phyloP scores from a whole-genome alignment of 192 early-diverging fungal genomes.

The Entomortierella chlamydospora region DNA sequence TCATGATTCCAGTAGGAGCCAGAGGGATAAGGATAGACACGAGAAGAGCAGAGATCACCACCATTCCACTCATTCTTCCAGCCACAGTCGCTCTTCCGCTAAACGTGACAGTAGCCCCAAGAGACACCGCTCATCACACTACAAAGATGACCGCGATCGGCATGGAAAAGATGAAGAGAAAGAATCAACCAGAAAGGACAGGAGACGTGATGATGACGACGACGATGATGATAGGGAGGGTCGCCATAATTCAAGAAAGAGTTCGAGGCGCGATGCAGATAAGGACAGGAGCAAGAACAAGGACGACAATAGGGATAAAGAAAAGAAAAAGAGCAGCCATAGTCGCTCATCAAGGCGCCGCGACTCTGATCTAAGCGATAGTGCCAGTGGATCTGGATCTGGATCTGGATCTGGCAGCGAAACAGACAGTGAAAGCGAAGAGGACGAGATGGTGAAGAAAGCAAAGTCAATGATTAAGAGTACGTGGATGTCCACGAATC shows the following conservation, averaged over 20 bases:
- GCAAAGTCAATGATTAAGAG: constrained; percentile 52
- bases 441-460: constrained; percentile 46
- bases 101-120: constrained; percentile 12
- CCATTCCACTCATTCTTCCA: constrained; percentile 11
- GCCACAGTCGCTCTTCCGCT: neutral
- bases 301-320: constrained; percentile 9
- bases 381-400: constrained; percentile 1
- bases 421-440: constrained; percentile 28
- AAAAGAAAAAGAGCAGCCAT: constrained; percentile 7
- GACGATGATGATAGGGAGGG: neutral
- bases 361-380: neutral
- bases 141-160: no score
- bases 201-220: neutral
- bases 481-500: constrained; percentile 2
- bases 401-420: constrained; percentile 8
- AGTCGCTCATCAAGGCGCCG: constrained; percentile 2
- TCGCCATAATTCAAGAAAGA: constrained; percentile 12
- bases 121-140: neutral
- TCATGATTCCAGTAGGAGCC: neutral
- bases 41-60: constrained; percentile 10
- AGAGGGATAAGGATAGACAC: neutral
- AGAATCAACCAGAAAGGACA: neutral
- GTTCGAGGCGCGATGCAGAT: constrained; percentile 13
- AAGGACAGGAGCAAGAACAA: constrained; percentile 10
- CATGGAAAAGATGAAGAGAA: neutral